Percentiles rank a stretch among this genome's conserved stretches.
phyloP scores from a whole-genome alignment of 2,329 filamentous ascomycete species.

The Pochonia chlamydosporia region DNA sequence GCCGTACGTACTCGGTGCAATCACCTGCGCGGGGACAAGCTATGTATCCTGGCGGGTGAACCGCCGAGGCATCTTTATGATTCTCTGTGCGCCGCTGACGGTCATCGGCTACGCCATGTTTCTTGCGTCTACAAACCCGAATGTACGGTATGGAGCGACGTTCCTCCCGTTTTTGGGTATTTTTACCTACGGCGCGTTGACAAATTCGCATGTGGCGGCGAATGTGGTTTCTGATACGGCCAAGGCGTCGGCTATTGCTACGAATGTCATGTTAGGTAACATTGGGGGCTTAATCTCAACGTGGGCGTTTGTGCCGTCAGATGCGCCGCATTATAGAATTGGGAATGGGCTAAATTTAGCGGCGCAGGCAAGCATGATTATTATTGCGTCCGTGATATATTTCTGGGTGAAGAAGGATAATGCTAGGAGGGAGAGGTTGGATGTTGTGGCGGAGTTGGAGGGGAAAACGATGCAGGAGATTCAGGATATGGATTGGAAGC shows the following conservation, averaged over 20 bases:
- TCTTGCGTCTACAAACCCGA: slow-evolving; percentile 43
- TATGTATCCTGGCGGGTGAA: slow-evolving; percentile 55
- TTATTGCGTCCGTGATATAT: slow-evolving; percentile 42
- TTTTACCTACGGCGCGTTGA: slow-evolving; percentile 57
- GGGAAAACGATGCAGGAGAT: slow-evolving; percentile 49
- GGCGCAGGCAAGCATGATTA: slow-evolving; percentile 48
- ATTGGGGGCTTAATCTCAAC: slow-evolving; percentile 57
- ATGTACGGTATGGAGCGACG: slow-evolving; percentile 59
- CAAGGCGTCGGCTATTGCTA: slow-evolving; percentile 54
- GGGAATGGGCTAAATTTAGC: slow-evolving; percentile 67
- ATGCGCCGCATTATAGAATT: slow-evolving; percentile 60
- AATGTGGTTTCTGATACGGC: slow-evolving; percentile 67
- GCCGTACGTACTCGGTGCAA: slow-evolving; percentile 60
- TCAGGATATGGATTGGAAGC: slow-evolving; percentile 60
- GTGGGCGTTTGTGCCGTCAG: slow-evolving; percentile 58
- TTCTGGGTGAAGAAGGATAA: slow-evolving; percentile 62
- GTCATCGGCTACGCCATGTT: slow-evolving; percentile 67
- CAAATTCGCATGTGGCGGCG: slow-evolving; percentile 59
- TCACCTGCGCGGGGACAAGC: slow-evolving; percentile 55
- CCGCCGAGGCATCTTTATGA: slow-evolving; percentile 53
- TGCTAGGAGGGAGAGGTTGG: slow-evolving; percentile 45
- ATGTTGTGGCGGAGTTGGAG: slow-evolving; percentile 50
- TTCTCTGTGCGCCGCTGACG: slow-evolving; percentile 50
- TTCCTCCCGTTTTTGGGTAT: slow-evolving; percentile 60
- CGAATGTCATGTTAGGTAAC: slow-evolving; percentile 41